Evolutionary conservation across 192 early-diverging fungal species (phyloP).

Genomic region (Bifiguratus adelaidae): DNA sequence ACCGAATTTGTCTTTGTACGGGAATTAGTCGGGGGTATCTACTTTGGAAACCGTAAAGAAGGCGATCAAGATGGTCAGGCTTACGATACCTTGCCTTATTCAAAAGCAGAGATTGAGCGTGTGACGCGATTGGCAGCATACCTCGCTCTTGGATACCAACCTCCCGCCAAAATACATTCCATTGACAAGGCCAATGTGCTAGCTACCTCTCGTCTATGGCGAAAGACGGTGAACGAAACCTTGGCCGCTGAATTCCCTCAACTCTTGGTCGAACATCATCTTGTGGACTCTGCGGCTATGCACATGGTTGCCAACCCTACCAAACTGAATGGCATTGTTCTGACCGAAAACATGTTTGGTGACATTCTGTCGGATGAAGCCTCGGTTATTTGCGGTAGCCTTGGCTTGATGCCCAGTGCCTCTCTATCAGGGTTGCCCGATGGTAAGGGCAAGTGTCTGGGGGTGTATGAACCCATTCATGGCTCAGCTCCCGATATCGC

Average conservation of each 20-base stretch:
- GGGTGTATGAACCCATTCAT: conserved; percentile 99
- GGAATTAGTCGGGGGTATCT: conserved; percentile 95
- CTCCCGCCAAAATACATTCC: conserved; percentile 83
- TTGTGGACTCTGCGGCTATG: conserved; percentile 98
- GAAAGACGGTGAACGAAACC: conserved; percentile 83
- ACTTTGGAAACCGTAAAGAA: conserved; percentile 92
- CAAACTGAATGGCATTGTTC: conserved; percentile 84
- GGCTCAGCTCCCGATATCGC: conserved; percentile 98
- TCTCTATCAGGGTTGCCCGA: conserved; percentile 81
- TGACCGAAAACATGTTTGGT: conserved; percentile 99
- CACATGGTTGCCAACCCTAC: conserved; percentile 87
- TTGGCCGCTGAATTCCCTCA: conserved; percentile 83
- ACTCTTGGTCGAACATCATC: conserved; percentile 78
- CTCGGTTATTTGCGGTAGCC: conserved; percentile 86
- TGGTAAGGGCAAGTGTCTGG: conserved; percentile 55
- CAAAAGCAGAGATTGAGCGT: conserved; percentile 81
- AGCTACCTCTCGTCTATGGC: conserved; percentile 96
- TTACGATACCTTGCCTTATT: conserved; percentile 92
- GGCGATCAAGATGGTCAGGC: conserved; percentile 72
- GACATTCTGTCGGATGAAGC: conserved; percentile 97
- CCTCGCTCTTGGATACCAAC: conserved; percentile 67
- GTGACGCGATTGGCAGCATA: conserved; percentile 91
- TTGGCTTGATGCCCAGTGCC: conserved; percentile 90
- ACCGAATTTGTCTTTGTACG: conserved; percentile 89
- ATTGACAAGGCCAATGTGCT: conserved; percentile 99